A percentile compares a stretch with the other conserved stretches of the same genome.
Evolutionary conservation across 345 rosid genomes (phyloP).

Genomic region (Cardamine occulta): DNA sequence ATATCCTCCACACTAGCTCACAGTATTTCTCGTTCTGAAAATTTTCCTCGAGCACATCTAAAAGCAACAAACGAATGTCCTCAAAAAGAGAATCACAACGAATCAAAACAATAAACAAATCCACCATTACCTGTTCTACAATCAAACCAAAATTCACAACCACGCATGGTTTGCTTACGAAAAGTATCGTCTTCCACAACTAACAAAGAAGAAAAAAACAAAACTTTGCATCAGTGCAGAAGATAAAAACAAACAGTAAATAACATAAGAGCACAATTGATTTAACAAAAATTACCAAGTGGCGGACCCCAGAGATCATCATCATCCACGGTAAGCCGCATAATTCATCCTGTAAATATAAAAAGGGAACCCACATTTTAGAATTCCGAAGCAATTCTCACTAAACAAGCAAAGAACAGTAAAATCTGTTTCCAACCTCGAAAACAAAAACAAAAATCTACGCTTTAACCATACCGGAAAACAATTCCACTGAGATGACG

Average conservation of each 20-base stretch:
- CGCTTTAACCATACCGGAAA: conserved; percentile 24
- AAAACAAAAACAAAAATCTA: not conserved
- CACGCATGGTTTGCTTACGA: conserved; percentile 43
- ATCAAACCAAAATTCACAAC: conserved; percentile 52
- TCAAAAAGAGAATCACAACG: conserved; percentile 5
- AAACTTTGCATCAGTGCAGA: conserved; percentile 4
- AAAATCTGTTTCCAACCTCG: not conserved
- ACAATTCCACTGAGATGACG: not conserved
- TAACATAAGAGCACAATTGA: conserved; percentile 14
- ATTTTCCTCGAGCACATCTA: conserved; percentile 69
- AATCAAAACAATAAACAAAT: not conserved
- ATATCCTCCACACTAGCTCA: conserved; percentile 55
- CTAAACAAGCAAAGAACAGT: not conserved
- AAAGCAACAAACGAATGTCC: conserved; percentile 9
- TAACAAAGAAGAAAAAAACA: not conserved
- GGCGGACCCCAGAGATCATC: conserved; percentile 66
- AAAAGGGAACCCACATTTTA: conserved; percentile 6
- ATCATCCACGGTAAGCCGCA: conserved; percentile 42
- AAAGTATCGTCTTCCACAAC: conserved; percentile 47
- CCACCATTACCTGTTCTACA: conserved; percentile 53
- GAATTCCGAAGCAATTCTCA: not conserved
- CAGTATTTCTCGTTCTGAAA: conserved; percentile 62
- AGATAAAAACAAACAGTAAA: conserved; percentile 9
- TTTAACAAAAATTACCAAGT: conserved; percentile 34
- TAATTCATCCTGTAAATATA: conserved; percentile 35